Base-by-base conservation (phyloP, 192 early-diverging fungal species). In the Coemansia javaensis region DNA sequence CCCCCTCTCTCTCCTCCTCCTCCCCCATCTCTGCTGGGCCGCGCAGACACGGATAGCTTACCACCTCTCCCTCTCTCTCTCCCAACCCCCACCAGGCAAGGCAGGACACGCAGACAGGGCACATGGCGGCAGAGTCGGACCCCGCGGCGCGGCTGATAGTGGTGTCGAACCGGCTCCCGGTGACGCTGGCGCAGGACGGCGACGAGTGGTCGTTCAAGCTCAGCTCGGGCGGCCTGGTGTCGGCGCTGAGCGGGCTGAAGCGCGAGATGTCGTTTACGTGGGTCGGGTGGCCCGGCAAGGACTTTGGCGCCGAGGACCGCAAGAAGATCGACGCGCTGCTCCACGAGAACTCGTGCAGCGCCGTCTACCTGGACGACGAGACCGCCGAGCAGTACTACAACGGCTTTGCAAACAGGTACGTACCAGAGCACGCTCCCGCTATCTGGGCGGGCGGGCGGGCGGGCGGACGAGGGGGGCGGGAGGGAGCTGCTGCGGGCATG, bases 231-330 rank as follows among this genome's bases (percentile, higher is more conserved):
- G 97, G 97, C 0, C 82, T 99, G 8, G 95, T 99, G 20, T 87
- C 90, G 13, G 97, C 92, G 15, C 73, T 99, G 21, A 88, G 85
- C 14, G 97, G 97, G 2, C 70, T 98, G 33, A 92, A 94, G 67
- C 88, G 89, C 49, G 83, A 91, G 63, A 97, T 93, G 91, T 76
- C 80, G 40, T 99, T 98, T 69, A 93, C 86, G 0, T 99, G 97
- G 97, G 93, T 97, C 56, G 97, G 97, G 9, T 99, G 97, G 97
- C 94, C 94, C 14, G 92, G 94, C 43, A 54, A 93, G 47, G 85
- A 94, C 47, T 79, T 94, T 36, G 82, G 91, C 7, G 63, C 63
- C n/a, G 83, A 86, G 4, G 91, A 99, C 40, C 82, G 83, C 14
- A 47, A 42, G 11, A 81, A 94, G 44, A 79, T 85, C 40, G 62